Evolutionary conservation across 192 early-diverging fungal genomes (phyloP).

Genomic region (Entomortierella lignicola): DNA sequence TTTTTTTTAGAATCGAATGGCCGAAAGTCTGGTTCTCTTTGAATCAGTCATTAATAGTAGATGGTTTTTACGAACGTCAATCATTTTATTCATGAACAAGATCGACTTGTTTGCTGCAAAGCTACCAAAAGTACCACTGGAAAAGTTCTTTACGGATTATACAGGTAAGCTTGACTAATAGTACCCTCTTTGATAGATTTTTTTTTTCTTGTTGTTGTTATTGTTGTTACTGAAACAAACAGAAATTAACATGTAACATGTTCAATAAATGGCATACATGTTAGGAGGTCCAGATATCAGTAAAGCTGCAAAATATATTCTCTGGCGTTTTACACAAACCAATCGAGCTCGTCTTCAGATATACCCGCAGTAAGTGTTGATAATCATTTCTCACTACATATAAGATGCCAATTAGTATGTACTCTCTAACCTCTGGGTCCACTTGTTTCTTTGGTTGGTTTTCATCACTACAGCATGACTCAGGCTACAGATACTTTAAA

Average conservation of each 20-base stretch:
- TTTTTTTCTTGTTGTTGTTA: neutral
- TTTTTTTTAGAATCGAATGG: slow-evolving; percentile 86
- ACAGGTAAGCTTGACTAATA: slow-evolving; percentile 49
- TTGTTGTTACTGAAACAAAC: neutral
- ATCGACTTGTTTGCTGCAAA: slow-evolving; percentile 90
- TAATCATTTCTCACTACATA: too few relatives aligned
- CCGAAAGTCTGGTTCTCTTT: slow-evolving; percentile 90
- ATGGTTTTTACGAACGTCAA: slow-evolving; percentile 93
- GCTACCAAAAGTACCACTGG: slow-evolving; percentile 78
- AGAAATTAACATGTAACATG: too few relatives aligned
- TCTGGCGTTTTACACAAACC: slow-evolving; percentile 88
- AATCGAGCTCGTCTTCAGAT: slow-evolving; percentile 76
- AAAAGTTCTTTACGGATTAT: slow-evolving; percentile 91
- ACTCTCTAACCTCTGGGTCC: neutral
- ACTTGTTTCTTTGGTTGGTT: neutral
- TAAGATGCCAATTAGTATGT: neutral
- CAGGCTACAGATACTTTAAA: slow-evolving; percentile 96
- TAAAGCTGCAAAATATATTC: slow-evolving; percentile 88
- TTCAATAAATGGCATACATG: too few relatives aligned
- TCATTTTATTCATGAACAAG: slow-evolving; percentile 96
- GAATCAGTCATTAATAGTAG: slow-evolving; percentile 93
- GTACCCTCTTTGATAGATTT: too few relatives aligned
- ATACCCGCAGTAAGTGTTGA: slow-evolving; percentile 77
- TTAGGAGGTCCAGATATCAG: slow-evolving; percentile 68
- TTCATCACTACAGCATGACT: slow-evolving; percentile 67